Conservation (phyloP, 306 rosid species). For the Trichosanthes truncata region DNA sequence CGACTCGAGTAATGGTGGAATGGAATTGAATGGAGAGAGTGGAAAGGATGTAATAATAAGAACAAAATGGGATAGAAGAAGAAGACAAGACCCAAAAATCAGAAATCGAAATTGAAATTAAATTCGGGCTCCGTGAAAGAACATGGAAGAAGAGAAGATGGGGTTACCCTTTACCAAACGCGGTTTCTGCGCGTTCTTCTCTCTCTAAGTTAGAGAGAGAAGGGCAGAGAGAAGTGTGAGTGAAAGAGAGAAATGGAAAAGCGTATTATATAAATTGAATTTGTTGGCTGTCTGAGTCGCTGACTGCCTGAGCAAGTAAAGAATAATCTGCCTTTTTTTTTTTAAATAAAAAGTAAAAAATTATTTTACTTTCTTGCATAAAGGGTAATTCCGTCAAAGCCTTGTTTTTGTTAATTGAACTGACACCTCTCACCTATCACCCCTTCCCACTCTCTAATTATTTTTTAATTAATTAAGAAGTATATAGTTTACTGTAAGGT, state of each 20-base stretch:
- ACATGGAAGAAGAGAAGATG: background rate
- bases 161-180: background rate
- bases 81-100: too few relatives aligned
- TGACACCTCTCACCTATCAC: background rate
- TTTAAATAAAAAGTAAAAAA: too few relatives aligned
- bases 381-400: background rate
- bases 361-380: background rate
- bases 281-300: background rate
- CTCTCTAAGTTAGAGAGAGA: constrained; percentile 1
- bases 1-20: too few relatives aligned
- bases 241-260: background rate
- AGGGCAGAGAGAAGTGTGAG: background rate
- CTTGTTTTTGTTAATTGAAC: background rate
- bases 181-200: constrained; percentile 13
- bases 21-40: background rate
- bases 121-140: background rate
- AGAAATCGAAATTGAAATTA: background rate
- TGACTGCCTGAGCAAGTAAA: background rate
- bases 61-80: background rate
- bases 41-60: too few relatives aligned
- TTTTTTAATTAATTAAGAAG: background rate
- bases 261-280: background rate
- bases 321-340: background rate
- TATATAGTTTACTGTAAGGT: background rate
- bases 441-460: background rate